These are phyloP conservation scores for Wallacemonas sp. DNA, from an alignment of 208 protist genomes.

Conservation along the genomic window DNA sequence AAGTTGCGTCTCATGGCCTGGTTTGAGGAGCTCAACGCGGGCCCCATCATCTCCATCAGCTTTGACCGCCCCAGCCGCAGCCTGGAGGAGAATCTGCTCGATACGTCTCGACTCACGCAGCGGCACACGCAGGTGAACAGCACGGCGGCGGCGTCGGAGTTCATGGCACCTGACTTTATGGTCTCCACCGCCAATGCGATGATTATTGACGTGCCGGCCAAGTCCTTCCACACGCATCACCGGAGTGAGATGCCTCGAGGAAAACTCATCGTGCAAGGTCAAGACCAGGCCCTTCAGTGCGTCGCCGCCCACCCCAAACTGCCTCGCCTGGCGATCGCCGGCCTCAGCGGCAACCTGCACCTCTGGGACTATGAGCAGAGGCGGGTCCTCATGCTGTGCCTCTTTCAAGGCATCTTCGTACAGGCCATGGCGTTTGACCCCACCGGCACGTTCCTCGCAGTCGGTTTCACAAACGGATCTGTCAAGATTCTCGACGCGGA, in stretches of 20 bases:
- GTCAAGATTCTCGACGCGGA: constrained; percentile 91
- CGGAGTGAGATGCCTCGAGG: constrained; percentile 55
- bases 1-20: constrained; percentile 94
- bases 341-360: constrained; percentile 85
- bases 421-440: constrained; percentile 89
- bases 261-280: constrained; percentile 86
- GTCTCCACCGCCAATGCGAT: constrained; percentile 89
- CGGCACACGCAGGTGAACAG: constrained; percentile 37
- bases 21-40: constrained; percentile 95
- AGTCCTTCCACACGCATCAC: constrained; percentile 67
- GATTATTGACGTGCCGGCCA: constrained; percentile 85
- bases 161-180: constrained; percentile 89
- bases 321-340: constrained; percentile 82
- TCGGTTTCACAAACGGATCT: constrained; percentile 92
- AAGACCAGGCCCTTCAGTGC: constrained; percentile 82
- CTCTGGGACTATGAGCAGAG: constrained; percentile 90
- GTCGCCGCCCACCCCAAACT: constrained; percentile 84
- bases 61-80: constrained; percentile 60
- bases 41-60: constrained; percentile 92
- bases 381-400: constrained; percentile 68
- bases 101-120: constrained; percentile 35
- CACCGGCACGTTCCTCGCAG: constrained; percentile 70
- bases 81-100: constrained; percentile 32
- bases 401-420: constrained; percentile 84
- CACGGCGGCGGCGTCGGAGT: constrained; percentile 55